Base-by-base conservation (phyloP, 2,329 filamentous ascomycete species). In the Emergomyces africanus region DNA sequence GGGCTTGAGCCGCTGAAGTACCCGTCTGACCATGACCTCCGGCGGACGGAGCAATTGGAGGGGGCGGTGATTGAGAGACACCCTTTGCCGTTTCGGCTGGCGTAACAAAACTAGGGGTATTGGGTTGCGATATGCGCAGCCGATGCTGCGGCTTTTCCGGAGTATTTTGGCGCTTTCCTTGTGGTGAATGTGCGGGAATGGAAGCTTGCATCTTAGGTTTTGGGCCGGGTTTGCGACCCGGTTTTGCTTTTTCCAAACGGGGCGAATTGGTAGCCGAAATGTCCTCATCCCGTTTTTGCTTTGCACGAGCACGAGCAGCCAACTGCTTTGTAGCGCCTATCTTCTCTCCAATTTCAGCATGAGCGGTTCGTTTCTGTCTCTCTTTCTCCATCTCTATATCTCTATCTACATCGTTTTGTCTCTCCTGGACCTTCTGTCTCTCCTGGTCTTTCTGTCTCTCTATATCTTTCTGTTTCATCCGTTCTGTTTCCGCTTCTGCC, bases 401-500 rank as follows among this genome's bases (percentile, higher is more conserved):
- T n/a, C n/a, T n/a, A n/a, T n/a, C n/a, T n/a, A n/a, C n/a, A n/a
- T n/a, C n/a, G n/a, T n/a, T n/a, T 12, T 33, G 18, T 37, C 50
- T n/a, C 39, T 72, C 68, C n/a, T 18, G 25, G 18, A 15, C n/a
- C 20, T n/a, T 23, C 10, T 54, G n/a, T 39, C 15, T 23, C n/a
- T 53, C 50, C 12, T 66, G 64, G 50, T 67, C 62, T 5, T 60
- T 63, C 55, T 58, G 53, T 9, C 59, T 64, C 37, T 73, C 68
- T n/a, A n/a, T 25, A 12, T 55, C 54, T 20, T 35, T 44, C 18
- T 55, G 37, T 20, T 55, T n/a, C 2, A 30, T 3, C n/a, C 33
- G 33, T 14, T 55, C 54, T 15, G 70, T 68, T 58, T 73, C 71
- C n/a, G 69, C 70, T 33, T 71, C 68, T 1, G 66, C 62, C 23